A percentile compares a stretch with the other conserved stretches of the same genome.
Evolutionary conservation across 345 rosid species (phyloP).

Genomic region (Ailanthus altissimus): DNA sequence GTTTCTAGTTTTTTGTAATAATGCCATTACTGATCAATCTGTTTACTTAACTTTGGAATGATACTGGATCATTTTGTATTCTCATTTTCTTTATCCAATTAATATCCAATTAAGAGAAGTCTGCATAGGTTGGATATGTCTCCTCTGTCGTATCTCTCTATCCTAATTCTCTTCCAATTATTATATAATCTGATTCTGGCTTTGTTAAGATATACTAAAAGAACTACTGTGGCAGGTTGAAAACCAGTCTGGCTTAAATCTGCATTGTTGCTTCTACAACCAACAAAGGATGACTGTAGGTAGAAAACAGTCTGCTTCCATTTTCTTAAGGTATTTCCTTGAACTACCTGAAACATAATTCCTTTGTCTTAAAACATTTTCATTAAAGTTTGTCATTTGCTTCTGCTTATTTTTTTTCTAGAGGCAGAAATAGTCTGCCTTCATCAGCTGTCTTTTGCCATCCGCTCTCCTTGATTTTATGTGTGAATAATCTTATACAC

Average conservation of each 20-base stretch:
- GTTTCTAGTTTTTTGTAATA: background rate
- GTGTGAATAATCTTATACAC: background rate
- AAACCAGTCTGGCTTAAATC: constrained; percentile 71
- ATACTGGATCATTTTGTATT: background rate
- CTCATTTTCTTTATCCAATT: background rate
- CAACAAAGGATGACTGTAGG: constrained; percentile 59
- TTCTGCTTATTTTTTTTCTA: background rate
- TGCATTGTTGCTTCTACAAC: constrained; percentile 58
- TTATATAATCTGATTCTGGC: background rate
- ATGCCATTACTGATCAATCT: background rate
- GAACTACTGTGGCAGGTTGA: constrained; percentile 58
- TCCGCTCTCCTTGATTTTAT: background rate
- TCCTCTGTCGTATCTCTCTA: background rate
- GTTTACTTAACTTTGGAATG: background rate
- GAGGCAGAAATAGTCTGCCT: background rate
- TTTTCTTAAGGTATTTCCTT: constrained; percentile 64
- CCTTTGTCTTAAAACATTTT: background rate
- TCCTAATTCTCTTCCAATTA: constrained; percentile 2
- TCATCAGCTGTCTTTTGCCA: background rate
- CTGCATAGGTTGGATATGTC: background rate
- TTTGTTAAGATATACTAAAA: constrained; percentile 7
- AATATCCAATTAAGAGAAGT: background rate
- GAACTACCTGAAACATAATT: background rate
- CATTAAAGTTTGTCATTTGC: constrained; percentile 3
- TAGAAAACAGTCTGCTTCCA: constrained; percentile 63